phyloP scores from a whole-genome alignment of 2,329 filamentous ascomycete species.

The Aspergillus hortae region DNA sequence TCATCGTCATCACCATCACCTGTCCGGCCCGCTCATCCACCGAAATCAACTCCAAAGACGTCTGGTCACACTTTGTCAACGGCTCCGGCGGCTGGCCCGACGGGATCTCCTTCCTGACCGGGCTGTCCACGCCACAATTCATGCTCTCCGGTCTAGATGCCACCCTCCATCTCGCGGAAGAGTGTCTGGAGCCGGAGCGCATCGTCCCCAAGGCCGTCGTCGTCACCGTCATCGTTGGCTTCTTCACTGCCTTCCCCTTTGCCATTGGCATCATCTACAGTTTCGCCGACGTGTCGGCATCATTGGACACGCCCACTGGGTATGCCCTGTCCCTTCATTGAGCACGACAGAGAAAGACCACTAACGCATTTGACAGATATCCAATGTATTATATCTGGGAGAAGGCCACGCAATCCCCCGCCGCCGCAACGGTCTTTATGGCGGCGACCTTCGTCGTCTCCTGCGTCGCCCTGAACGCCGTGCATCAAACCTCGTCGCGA shows the following conservation, averaged over 20 bases:
- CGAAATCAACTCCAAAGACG: slow-evolving; percentile 9
- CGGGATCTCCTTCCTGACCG: slow-evolving; percentile 22
- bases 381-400: slow-evolving; percentile 23
- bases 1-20: slow-evolving; percentile 18
- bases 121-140: slow-evolving; percentile 22
- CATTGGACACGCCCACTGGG: slow-evolving; percentile 16
- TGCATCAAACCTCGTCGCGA: slow-evolving; percentile 27
- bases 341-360: too few relatives aligned
- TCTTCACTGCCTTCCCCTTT: slow-evolving; percentile 21
- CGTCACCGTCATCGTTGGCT: slow-evolving; percentile 17
- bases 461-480: slow-evolving; percentile 19
- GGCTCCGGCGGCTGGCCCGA: slow-evolving; percentile 22
- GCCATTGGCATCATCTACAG: slow-evolving; percentile 20
- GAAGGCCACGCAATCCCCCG: slow-evolving; percentile 18
- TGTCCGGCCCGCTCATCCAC: slow-evolving; percentile 17
- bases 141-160: slow-evolving; percentile 23
- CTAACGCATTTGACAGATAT: slow-evolving; percentile 7
- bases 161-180: slow-evolving; percentile 21
- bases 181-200: slow-evolving; percentile 20
- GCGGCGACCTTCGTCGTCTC: slow-evolving; percentile 14
- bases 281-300: slow-evolving; percentile 9
- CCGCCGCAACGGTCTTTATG: slow-evolving; percentile 20
- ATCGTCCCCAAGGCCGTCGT: slow-evolving; percentile 21
- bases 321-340: background rate
- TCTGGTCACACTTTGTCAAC: slow-evolving; percentile 18